phyloP scores from a whole-genome alignment of 257 asterid genomes.

The Nicotiana paniculata region DNA sequence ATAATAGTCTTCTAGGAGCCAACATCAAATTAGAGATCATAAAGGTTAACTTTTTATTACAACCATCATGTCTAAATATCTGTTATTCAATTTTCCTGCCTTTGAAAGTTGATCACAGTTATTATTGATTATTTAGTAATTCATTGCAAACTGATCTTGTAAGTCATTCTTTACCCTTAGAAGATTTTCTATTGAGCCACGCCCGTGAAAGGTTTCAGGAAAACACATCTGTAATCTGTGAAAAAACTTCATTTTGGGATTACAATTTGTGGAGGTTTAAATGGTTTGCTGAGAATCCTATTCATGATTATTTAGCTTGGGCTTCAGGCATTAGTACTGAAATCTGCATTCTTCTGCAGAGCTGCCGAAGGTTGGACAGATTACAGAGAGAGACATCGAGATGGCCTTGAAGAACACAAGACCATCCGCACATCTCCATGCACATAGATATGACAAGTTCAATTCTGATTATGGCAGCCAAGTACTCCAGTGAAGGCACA shows the following conservation, averaged over 20 bases:
- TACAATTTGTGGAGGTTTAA: background rate
- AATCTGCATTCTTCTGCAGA: constrained; percentile 34
- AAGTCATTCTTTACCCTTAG: background rate
- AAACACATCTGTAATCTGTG: background rate
- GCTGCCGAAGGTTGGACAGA: constrained; percentile 82
- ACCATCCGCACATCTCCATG: constrained; percentile 89
- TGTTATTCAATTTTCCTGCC: background rate
- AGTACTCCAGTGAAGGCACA: constrained; percentile 62
- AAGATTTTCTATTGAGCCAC: background rate
- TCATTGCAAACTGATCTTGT: background rate
- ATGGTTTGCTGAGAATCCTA: background rate
- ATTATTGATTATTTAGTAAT: background rate
- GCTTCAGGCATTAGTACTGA: constrained; percentile 5
- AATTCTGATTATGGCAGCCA: constrained; percentile 92
- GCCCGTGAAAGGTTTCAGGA: background rate
- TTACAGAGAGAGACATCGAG: constrained; percentile 58
- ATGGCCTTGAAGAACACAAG: constrained; percentile 81
- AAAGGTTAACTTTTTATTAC: background rate
- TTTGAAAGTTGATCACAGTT: background rate
- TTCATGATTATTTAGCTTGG: background rate
- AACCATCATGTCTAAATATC: background rate
- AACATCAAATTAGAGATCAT: background rate
- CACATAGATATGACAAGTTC: constrained; percentile 75
- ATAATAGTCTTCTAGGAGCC: background rate
- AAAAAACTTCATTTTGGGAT: background rate